Evolutionary conservation across 179 eudicot species (phyloP).

Genomic region (Dionaea muscipula): DNA sequence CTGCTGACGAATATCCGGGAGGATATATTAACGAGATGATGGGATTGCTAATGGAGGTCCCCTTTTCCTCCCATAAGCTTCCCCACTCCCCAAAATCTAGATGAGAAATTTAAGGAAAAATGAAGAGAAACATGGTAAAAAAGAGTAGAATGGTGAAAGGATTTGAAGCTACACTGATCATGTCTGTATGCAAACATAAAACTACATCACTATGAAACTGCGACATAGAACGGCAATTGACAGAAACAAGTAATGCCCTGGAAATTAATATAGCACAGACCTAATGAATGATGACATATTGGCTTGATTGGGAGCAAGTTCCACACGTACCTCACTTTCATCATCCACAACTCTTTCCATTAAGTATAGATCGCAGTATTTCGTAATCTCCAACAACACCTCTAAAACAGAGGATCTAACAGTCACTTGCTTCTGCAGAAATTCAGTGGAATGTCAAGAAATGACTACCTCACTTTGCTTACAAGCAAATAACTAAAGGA

Average conservation of each 20-base stretch:
- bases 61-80: neutral
- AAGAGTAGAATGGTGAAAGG: no score
- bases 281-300: neutral
- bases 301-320: constrained; percentile 1
- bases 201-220: no score
- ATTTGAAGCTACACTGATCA: no score
- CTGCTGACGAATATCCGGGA: neutral
- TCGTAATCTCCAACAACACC: constrained; percentile 72
- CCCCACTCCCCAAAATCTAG: no score
- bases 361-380: constrained; percentile 69
- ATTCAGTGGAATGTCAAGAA: constrained; percentile 6
- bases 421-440: constrained; percentile 61
- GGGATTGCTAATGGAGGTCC: neutral
- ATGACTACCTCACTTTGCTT: neutral
- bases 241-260: neutral
- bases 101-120: no score
- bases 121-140: no score
- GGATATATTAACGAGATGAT: neutral
- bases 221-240: no score
- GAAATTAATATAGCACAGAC: neutral
- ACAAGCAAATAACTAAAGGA: constrained; percentile 3
- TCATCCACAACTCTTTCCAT: constrained; percentile 83
- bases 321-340: constrained; percentile 64
- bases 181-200: no score
- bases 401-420: constrained; percentile 78